A percentile compares a stretch with the other conserved stretches of the same genome.
Evolutionary conservation across 1,139 yeast species (phyloP).

Genomic region (Debaryomyces subglobosus): DNA sequence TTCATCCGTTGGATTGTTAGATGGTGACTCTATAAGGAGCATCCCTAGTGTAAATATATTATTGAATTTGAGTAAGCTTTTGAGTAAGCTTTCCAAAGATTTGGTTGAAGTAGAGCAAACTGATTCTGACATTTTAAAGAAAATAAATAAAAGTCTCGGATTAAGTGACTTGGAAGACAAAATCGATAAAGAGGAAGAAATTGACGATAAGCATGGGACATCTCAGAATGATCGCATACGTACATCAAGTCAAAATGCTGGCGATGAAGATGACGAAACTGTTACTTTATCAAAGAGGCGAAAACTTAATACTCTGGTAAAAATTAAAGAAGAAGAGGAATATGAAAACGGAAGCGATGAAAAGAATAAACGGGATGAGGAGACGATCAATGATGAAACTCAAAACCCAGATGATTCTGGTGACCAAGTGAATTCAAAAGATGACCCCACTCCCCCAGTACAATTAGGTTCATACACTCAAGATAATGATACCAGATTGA

Average conservation of each 20-base stretch:
- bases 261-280: constrained; percentile 17
- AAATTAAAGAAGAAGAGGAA: constrained; percentile 15
- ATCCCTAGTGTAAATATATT: constrained; percentile 52
- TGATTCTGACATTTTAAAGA: constrained; percentile 44
- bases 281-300: constrained; percentile 18
- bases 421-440: constrained; percentile 23
- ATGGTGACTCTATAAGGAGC: constrained; percentile 55
- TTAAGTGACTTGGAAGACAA: constrained; percentile 12
- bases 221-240: constrained; percentile 11
- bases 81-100: constrained; percentile 52
- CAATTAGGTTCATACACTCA: constrained; percentile 52
- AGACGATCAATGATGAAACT: constrained; percentile 11
- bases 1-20: constrained; percentile 58
- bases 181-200: constrained; percentile 1
- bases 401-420: not conserved
- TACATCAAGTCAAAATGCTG: constrained; percentile 4
- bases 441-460: constrained; percentile 46
- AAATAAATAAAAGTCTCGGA: constrained; percentile 20
- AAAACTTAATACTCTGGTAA: constrained; percentile 8
- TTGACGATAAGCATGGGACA: constrained; percentile 12
- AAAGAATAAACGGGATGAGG: constrained; percentile 18
- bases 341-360: constrained; percentile 18
- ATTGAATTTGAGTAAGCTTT: constrained; percentile 46
- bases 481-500: constrained; percentile 60
- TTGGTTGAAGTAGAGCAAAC: constrained; percentile 48